These are phyloP conservation scores for Sanguinoderma infundibulare DNA, from an alignment of 1,284 basidiomycete species.

Conservation along the genomic window DNA sequence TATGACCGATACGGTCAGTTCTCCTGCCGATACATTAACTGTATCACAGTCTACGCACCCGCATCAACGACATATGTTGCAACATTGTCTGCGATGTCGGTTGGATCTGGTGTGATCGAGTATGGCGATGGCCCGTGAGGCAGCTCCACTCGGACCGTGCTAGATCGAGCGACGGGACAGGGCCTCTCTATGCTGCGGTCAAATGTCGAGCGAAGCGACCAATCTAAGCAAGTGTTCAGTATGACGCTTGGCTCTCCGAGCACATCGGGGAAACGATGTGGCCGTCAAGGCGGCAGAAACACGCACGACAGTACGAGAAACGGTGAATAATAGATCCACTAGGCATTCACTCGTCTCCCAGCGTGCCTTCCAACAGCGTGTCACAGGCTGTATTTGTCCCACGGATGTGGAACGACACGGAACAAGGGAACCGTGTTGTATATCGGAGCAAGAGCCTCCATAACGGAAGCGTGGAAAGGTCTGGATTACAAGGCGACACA, in stretches of 20 bases:
- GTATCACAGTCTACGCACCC: slow-evolving; percentile 40
- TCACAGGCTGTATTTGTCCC: too few relatives aligned
- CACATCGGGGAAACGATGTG: slow-evolving; percentile 8
- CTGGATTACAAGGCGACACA: neutral
- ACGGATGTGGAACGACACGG: too few relatives aligned
- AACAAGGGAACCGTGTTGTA: too few relatives aligned
- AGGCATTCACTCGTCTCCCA: too few relatives aligned
- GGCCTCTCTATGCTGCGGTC: slow-evolving; percentile 64
- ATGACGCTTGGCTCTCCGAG: slow-evolving; percentile 3
- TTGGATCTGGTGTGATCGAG: slow-evolving; percentile 55
- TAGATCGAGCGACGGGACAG: slow-evolving; percentile 64
- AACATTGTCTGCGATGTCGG: slow-evolving; percentile 33
- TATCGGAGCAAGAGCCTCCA: too few relatives aligned
- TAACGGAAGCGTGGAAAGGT: too few relatives aligned
- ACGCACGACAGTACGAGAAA: too few relatives aligned
- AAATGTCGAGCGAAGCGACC: slow-evolving; percentile 80
- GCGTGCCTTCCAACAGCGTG: too few relatives aligned
- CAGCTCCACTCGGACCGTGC: slow-evolving; percentile 53
- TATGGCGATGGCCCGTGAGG: slow-evolving; percentile 46
- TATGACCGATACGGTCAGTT: slow-evolving; percentile 12
- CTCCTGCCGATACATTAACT: neutral
- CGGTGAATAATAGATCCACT: too few relatives aligned
- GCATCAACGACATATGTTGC: slow-evolving; percentile 55
- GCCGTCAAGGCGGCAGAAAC: neutral
- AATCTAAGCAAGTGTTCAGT: slow-evolving; percentile 51